Conservation (phyloP, 2,329 filamentous ascomycete genomes). For the Arthrobotrys sinensis region DNA sequence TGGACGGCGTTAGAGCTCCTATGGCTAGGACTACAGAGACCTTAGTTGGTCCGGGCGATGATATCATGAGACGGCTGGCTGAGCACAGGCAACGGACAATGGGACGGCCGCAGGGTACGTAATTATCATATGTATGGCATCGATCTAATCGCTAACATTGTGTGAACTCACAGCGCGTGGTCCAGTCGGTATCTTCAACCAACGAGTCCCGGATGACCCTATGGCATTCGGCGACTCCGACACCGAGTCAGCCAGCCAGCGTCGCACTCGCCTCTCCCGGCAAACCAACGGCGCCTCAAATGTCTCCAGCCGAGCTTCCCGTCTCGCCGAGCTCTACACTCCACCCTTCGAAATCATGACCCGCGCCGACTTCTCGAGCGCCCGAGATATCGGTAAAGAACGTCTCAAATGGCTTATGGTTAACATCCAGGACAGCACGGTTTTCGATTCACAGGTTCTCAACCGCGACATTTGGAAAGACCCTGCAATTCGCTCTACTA, state of each 20-base stretch:
- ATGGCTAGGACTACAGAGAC: slow-evolving; percentile 94
- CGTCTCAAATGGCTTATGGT: slow-evolving; percentile 94
- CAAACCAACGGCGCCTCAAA: slow-evolving; percentile 78
- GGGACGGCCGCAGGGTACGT: slow-evolving; percentile 29
- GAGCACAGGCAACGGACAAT: slow-evolving; percentile 23
- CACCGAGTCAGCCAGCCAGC: slow-evolving; percentile 66
- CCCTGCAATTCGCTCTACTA: slow-evolving; percentile 79
- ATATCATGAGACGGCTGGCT: slow-evolving; percentile 57
- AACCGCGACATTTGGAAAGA: slow-evolving; percentile 99
- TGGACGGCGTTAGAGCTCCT: slow-evolving; percentile 83
- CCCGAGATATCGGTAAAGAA: slow-evolving; percentile 86
- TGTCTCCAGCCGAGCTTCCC: slow-evolving; percentile 78
- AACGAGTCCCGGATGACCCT: slow-evolving; percentile 71
- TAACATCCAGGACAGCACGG: slow-evolving; percentile 92
- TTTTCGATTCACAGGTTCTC: slow-evolving; percentile 94
- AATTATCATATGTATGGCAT: background rate
- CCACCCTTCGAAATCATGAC: slow-evolving; percentile 93
- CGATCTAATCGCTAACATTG: background rate
- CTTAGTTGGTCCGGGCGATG: slow-evolving; percentile 80
- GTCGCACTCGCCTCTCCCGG: slow-evolving; percentile 72
- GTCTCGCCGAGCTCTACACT: slow-evolving; percentile 90
- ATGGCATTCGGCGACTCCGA: slow-evolving; percentile 72
- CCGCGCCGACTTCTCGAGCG: slow-evolving; percentile 83
- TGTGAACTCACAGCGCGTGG: slow-evolving; percentile 27
- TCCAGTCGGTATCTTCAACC: slow-evolving; percentile 77